phyloP scores from a whole-genome alignment of 768 basidiomycete genomes.

The Hypsizygus marmoreus region DNA sequence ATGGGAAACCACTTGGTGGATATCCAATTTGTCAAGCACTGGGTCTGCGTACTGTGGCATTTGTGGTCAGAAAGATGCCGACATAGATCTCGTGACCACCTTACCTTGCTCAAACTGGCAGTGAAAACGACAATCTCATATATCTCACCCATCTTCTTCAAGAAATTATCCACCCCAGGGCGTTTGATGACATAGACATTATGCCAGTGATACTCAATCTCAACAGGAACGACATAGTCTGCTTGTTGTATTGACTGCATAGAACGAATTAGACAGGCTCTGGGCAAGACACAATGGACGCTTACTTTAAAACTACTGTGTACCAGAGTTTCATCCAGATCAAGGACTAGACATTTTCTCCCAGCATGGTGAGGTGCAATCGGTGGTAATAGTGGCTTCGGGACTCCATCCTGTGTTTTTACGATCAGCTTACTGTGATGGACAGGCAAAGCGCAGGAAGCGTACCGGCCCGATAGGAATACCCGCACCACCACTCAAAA shows the following conservation, averaged over 20 bases:
- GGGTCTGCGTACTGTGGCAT: conserved; percentile 91
- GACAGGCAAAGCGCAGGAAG: conserved; percentile 17
- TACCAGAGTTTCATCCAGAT: conserved; percentile 95
- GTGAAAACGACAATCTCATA: conserved; percentile 99
- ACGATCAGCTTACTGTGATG: conserved; percentile 5
- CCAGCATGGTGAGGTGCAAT: conserved; percentile 79
- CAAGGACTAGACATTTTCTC: conserved; percentile 93
- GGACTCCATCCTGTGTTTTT: conserved; percentile 71
- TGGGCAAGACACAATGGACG: not conserved
- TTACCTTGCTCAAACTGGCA: conserved; percentile 93
- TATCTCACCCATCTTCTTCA: conserved; percentile 98
- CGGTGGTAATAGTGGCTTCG: conserved; percentile 86
- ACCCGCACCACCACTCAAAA: conserved; percentile 89
- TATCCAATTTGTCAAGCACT: conserved; percentile 94
- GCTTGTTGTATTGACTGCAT: conserved; percentile 87
- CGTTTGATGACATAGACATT: conserved; percentile 99
- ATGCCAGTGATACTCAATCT: conserved; percentile 98
- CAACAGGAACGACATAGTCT: conserved; percentile 98
- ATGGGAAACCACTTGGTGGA: conserved; percentile 89
- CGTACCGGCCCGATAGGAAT: conserved; percentile 92
- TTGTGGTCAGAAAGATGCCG: conserved; percentile 9
- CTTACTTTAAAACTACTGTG: conserved; percentile 97
- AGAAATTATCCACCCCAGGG: conserved; percentile 95
- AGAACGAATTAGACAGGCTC: conserved; percentile 11
- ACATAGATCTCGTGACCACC: conserved; percentile 23